These are phyloP conservation scores for Nitzschia sp. DNA, from an alignment of 108 stramenopile species.

Conservation along the genomic window DNA sequence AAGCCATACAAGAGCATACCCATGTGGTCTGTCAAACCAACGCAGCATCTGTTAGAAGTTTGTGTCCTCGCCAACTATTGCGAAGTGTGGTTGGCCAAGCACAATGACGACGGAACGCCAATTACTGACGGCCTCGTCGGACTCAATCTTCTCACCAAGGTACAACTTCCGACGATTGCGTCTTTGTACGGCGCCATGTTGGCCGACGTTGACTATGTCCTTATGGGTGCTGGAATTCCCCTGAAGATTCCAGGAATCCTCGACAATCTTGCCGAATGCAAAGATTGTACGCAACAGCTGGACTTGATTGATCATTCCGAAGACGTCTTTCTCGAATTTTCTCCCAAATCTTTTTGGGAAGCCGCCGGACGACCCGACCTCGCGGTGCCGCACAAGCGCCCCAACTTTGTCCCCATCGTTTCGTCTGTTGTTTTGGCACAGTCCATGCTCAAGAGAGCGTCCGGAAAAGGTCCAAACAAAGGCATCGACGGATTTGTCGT, in stretches of 20 bases:
- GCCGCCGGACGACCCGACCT: conserved; percentile 34
- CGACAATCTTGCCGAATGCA: conserved; percentile 41
- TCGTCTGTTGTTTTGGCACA: conserved; percentile 52
- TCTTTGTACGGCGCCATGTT: conserved; percentile 57
- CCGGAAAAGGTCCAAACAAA: conserved; percentile 44
- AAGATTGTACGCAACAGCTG: conserved; percentile 30
- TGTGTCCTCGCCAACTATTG: conserved; percentile 46
- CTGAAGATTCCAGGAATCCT: conserved; percentile 50
- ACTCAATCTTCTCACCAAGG: conserved; percentile 52
- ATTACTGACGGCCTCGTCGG: conserved; percentile 36
- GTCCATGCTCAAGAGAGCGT: conserved; percentile 48
- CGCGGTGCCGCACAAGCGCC: conserved; percentile 30
- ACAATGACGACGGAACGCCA: conserved; percentile 47
- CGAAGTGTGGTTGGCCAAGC: conserved; percentile 61
- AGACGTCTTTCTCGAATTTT: conserved; percentile 37
- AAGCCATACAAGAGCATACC: conserved; percentile 45
- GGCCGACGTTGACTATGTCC: conserved; percentile 52
- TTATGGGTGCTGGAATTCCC: conserved; percentile 63
- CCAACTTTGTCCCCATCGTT: conserved; percentile 52
- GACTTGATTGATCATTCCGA: conserved; percentile 11
- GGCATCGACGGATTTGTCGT: conserved; percentile 58
- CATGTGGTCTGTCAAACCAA: conserved; percentile 42
- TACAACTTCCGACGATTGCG: conserved; percentile 46
- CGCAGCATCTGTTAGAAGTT: conserved; percentile 34
- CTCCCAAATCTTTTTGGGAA: conserved; percentile 46